Evolutionary conservation across 129 eudicot genomes (phyloP).

Genomic region (Silybum marianum): DNA sequence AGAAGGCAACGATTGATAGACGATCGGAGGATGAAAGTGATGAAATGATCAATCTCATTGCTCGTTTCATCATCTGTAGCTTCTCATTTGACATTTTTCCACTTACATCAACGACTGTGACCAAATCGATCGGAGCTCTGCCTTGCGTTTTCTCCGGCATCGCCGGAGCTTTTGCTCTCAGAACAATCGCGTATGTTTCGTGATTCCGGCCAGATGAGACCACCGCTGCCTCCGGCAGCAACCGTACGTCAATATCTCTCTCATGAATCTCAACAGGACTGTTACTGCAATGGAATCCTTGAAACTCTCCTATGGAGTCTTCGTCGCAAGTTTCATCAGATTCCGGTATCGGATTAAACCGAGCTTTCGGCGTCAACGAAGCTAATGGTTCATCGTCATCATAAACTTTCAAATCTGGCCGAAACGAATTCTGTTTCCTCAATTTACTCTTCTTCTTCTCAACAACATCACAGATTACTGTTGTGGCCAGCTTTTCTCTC

Average conservation of each 20-base stretch:
- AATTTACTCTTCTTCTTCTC: slow-evolving; percentile 23
- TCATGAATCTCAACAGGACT: slow-evolving; percentile 10
- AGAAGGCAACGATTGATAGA: slow-evolving; percentile 81
- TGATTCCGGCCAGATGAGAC: slow-evolving; percentile 54
- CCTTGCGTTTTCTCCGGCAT: slow-evolving; percentile 22
- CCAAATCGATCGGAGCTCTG: slow-evolving; percentile 85
- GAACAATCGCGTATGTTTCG: slow-evolving; percentile 59
- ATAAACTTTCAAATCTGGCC: slow-evolving; percentile 64
- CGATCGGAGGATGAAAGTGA: slow-evolving; percentile 82
- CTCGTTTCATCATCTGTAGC: slow-evolving; percentile 57
- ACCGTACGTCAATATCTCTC: slow-evolving; percentile 43
- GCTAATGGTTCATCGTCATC: slow-evolving; percentile 88
- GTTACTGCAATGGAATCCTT: slow-evolving; percentile 48
- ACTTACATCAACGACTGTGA: slow-evolving; percentile 75
- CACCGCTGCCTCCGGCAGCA: slow-evolving; percentile 66
- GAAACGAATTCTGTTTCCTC: slow-evolving; percentile 23
- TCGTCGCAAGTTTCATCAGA: slow-evolving; percentile 64
- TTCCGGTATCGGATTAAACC: slow-evolving; percentile 88
- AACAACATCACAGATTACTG: neutral
- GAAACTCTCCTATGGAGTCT: slow-evolving; percentile 49
- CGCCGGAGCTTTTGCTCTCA: slow-evolving; percentile 53
- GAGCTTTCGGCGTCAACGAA: slow-evolving; percentile 54
- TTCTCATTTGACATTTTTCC: slow-evolving; percentile 43
- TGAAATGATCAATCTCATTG: slow-evolving; percentile 63
- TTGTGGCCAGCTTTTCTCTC: slow-evolving; percentile 16